Conservation (phyloP, 345 rosid genomes). For the Salix udensis region DNA sequence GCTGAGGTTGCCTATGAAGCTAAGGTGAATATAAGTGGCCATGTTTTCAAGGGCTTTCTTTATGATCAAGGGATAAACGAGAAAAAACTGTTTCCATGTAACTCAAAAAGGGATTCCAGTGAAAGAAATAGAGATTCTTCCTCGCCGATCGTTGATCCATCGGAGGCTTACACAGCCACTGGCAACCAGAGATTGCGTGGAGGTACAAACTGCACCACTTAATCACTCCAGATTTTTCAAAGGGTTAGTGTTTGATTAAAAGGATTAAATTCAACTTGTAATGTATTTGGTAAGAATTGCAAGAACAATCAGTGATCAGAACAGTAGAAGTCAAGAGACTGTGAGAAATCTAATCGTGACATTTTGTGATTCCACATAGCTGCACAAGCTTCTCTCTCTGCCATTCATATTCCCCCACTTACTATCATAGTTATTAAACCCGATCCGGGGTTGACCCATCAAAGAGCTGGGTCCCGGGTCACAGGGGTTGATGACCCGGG, state of each 20-base stretch:
- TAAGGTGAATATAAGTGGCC: constrained; percentile 48
- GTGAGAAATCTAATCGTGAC: neutral
- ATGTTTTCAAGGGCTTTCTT: constrained; percentile 49
- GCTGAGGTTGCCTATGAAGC: constrained; percentile 45
- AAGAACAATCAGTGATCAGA: neutral
- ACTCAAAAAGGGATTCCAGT: constrained; percentile 23
- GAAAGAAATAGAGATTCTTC: constrained; percentile 28
- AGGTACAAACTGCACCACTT: constrained; percentile 21
- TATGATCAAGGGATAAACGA: constrained; percentile 63
- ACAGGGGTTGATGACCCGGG: too few species aligned
- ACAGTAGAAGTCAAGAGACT: neutral
- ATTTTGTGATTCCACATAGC: neutral
- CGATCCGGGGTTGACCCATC: too few species aligned
- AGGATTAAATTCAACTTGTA: neutral
- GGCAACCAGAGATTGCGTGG: constrained; percentile 24
- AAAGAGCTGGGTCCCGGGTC: too few species aligned
- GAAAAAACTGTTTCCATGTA: constrained; percentile 40
- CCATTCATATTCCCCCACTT: too few species aligned
- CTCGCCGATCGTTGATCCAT: constrained; percentile 30
- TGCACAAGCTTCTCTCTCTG: too few species aligned
- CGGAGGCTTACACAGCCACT: constrained; percentile 26
- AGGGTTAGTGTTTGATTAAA: neutral
- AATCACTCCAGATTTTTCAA: neutral
- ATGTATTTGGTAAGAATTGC: neutral
- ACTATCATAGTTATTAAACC: too few species aligned